These are phyloP conservation scores for Leishmania aethiopica DNA, from an alignment of 208 protist species.

Conservation along the genomic window DNA sequence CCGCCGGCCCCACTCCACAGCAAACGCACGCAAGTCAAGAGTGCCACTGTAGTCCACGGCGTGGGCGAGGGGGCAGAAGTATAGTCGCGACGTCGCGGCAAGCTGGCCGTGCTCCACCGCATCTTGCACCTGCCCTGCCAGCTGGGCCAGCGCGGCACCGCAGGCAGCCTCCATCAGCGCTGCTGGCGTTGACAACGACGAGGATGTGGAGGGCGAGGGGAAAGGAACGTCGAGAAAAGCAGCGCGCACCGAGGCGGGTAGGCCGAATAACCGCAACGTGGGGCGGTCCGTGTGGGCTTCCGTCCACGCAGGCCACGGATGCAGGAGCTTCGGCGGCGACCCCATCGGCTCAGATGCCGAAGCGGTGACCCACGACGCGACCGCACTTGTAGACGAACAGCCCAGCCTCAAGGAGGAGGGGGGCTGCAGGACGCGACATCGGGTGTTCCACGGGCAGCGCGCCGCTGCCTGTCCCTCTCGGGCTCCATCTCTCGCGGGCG, in stretches of 20 bases:
- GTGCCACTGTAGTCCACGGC: conserved; percentile 54
- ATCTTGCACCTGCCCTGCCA: conserved; percentile 10
- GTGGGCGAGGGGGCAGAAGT: conserved; percentile 66
- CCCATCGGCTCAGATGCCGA: background rate
- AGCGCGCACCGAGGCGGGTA: conserved; percentile 16
- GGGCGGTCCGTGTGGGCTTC: background rate
- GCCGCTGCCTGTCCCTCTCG: background rate
- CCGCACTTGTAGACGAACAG: background rate
- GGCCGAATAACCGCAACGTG: conserved; percentile 7
- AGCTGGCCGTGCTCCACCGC: background rate
- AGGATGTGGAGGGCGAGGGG: background rate
- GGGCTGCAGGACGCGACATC: conserved; percentile 1
- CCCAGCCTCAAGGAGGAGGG: background rate
- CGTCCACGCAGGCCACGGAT: background rate
- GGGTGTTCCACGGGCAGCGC: background rate
- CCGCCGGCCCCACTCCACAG: background rate
- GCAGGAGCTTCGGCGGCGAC: background rate
- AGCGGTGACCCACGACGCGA: background rate
- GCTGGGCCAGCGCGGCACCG: conserved; percentile 9
- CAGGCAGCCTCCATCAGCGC: conserved; percentile 29
- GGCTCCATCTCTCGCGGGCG: background rate
- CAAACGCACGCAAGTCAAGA: conserved; percentile 48
- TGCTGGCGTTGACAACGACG: background rate
- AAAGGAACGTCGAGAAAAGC: conserved; percentile 28
- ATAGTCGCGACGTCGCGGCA: conserved; percentile 11